phyloP scores from a whole-genome alignment of 192 early-diverging fungal genomes.

The Coemansia sp. region DNA sequence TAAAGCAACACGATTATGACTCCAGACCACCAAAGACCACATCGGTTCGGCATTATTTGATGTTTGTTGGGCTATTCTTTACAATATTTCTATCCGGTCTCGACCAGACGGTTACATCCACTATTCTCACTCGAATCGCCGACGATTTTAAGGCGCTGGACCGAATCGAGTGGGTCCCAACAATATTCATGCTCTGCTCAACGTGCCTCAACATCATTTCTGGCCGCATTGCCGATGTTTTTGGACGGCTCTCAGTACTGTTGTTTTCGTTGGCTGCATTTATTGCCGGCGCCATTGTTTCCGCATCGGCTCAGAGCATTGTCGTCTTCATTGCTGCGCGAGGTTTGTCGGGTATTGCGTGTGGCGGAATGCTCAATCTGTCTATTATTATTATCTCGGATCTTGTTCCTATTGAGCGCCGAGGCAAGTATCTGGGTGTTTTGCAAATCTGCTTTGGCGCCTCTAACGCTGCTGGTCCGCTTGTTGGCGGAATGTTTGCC shows the following conservation, averaged over 20 bases:
- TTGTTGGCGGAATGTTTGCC: constrained; percentile 61
- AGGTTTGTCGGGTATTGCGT: constrained; percentile 71
- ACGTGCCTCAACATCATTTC: constrained; percentile 76
- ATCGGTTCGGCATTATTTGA: constrained; percentile 6
- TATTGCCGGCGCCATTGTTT: constrained; percentile 45
- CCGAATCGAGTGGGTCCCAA: constrained; percentile 86
- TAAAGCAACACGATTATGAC: not conserved
- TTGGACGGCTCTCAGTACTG: constrained; percentile 53
- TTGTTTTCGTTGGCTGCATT: constrained; percentile 47
- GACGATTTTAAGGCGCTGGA: constrained; percentile 70
- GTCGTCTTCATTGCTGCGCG: constrained; percentile 66
- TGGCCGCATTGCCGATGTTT: constrained; percentile 85
- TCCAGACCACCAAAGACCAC: not conserved
- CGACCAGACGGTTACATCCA: constrained; percentile 86
- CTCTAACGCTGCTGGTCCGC: constrained; percentile 60
- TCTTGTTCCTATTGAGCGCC: constrained; percentile 65
- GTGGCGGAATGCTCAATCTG: constrained; percentile 64
- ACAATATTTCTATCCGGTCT: constrained; percentile 74
- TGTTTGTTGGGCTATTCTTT: constrained; percentile 58
- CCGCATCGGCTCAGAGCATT: constrained; percentile 45
- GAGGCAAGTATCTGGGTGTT: constrained; percentile 72
- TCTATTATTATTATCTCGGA: constrained; percentile 78
- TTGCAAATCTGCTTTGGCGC: constrained; percentile 56
- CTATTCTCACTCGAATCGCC: constrained; percentile 75
- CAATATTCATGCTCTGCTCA: constrained; percentile 67